A percentile compares a stretch with the other conserved stretches of the same genome.
phyloP scores from a whole-genome alignment of 2,329 filamentous ascomycete species.

The Apiospora malaysiana region DNA sequence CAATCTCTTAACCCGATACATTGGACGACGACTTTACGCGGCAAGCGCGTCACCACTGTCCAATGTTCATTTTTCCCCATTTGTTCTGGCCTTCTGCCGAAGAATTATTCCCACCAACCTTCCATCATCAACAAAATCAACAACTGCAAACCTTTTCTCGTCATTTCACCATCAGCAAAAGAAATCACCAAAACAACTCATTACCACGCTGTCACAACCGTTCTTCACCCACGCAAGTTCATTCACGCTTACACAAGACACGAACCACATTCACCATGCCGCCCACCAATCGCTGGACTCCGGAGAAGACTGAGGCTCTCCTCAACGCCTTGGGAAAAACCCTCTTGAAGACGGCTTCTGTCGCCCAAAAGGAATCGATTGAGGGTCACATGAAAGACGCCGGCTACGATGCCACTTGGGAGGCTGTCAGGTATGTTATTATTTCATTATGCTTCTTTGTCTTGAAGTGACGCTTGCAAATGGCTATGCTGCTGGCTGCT shows the following conservation, averaged over 20 bases:
- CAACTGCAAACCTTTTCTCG: too few relatives aligned
- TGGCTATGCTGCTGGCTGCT: slow-evolving; percentile 12
- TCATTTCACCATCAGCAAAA: not conserved
- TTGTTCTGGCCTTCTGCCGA: too few relatives aligned
- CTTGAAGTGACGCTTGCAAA: too few relatives aligned
- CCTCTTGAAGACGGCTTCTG: not conserved
- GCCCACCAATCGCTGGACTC: not conserved
- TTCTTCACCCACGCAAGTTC: not conserved
- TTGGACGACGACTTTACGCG: too few relatives aligned
- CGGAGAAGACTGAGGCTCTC: not conserved
- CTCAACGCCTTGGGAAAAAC: not conserved
- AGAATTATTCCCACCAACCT: too few relatives aligned
- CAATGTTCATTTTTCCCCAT: too few relatives aligned
- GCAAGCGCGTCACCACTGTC: too few relatives aligned
- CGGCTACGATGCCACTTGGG: slow-evolving; percentile 1
- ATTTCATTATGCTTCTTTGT: not conserved
- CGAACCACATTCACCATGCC: not conserved
- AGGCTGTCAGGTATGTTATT: slow-evolving; percentile 20
- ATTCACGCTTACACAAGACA: not conserved
- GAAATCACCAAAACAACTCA: not conserved
- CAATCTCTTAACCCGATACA: too few relatives aligned
- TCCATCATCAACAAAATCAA: too few relatives aligned
- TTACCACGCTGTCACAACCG: not conserved
- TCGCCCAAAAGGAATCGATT: not conserved
- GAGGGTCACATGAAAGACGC: not conserved